Evolutionary conservation across 179 eudicot genomes (phyloP).

Genomic region (Beta corolliflora): DNA sequence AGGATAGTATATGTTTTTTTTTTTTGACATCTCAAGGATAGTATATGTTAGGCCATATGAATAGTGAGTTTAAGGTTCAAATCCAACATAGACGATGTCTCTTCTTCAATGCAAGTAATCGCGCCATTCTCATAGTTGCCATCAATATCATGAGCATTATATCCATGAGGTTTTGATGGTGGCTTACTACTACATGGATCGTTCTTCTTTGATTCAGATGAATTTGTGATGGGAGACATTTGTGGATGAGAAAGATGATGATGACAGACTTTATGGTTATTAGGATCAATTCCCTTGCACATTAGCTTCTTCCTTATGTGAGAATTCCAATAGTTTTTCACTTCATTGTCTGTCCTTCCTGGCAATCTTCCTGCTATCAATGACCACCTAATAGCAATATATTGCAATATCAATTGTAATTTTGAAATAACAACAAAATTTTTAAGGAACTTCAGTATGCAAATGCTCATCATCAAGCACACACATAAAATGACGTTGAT

Average conservation of each 20-base stretch:
- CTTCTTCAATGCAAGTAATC: conserved; percentile 1
- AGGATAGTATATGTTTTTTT: too few species aligned
- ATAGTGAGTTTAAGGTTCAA: conserved; percentile 29
- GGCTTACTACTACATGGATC: background rate
- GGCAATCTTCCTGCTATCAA: conserved; percentile 43
- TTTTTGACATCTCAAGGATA: too few species aligned
- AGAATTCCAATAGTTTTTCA: conserved; percentile 41
- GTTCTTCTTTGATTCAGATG: conserved; percentile 22
- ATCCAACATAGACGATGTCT: conserved; percentile 14
- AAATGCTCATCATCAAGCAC: too few species aligned
- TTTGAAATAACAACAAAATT: too few species aligned
- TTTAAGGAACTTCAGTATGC: too few species aligned
- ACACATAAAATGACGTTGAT: too few species aligned
- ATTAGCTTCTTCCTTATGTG: conserved; percentile 35
- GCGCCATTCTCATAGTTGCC: background rate
- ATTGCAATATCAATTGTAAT: too few species aligned
- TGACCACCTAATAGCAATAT: conserved; percentile 38
- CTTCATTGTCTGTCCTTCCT: conserved; percentile 42
- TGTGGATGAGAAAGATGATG: conserved; percentile 16
- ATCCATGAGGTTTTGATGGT: background rate
- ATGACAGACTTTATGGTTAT: conserved; percentile 26
- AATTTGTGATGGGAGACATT: background rate
- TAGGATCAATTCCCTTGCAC: conserved; percentile 40
- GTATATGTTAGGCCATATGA: conserved; percentile 1
- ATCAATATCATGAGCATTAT: background rate